A percentile compares a stretch with the other conserved stretches of the same genome.
These are phyloP conservation scores for Suillus sp. DNA, from an alignment of 768 basidiomycete genomes.

Conservation along the genomic window DNA sequence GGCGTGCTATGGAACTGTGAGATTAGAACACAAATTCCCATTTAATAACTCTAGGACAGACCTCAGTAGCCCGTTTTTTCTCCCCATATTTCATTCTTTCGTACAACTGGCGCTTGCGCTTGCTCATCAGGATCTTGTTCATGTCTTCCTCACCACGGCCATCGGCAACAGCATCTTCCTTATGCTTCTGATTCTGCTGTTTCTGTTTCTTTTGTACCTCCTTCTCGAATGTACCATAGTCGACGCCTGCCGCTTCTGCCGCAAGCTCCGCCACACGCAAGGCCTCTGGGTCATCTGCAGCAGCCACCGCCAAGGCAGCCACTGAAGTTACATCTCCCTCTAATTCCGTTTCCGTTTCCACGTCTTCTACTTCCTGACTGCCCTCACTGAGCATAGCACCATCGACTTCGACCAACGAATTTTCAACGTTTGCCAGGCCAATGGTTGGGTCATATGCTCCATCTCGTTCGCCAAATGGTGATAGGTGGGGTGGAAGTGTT, in stretches of 20 bases:
- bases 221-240: slow-evolving; percentile 77
- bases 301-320: slow-evolving; percentile 35
- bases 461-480: slow-evolving; percentile 86
- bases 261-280: slow-evolving; percentile 87
- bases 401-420: slow-evolving; percentile 33
- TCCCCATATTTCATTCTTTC: slow-evolving; percentile 91
- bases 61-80: slow-evolving; percentile 76
- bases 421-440: slow-evolving; percentile 28
- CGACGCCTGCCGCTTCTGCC: slow-evolving; percentile 86
- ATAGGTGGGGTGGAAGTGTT: slow-evolving; percentile 89
- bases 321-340: slow-evolving; percentile 32
- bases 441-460: slow-evolving; percentile 74
- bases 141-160: slow-evolving; percentile 67
- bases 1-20: slow-evolving; percentile 49
- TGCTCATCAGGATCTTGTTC: slow-evolving; percentile 98
- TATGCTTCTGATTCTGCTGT: slow-evolving; percentile 27
- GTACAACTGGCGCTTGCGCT: slow-evolving; percentile 90
- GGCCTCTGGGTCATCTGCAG: slow-evolving; percentile 60
- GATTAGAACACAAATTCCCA: slow-evolving; percentile 1
- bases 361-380: slow-evolving; percentile 28
- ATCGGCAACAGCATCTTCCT: slow-evolving; percentile 39
- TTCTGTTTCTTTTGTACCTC: slow-evolving; percentile 64
- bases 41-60: slow-evolving; percentile 39
- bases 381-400: slow-evolving; percentile 36
- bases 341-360: slow-evolving; percentile 24